Percentiles rank a stretch among this genome's conserved stretches.
These are phyloP conservation scores for Hibiscus trionum DNA, from an alignment of 345 rosid species.

Conservation along the genomic window DNA sequence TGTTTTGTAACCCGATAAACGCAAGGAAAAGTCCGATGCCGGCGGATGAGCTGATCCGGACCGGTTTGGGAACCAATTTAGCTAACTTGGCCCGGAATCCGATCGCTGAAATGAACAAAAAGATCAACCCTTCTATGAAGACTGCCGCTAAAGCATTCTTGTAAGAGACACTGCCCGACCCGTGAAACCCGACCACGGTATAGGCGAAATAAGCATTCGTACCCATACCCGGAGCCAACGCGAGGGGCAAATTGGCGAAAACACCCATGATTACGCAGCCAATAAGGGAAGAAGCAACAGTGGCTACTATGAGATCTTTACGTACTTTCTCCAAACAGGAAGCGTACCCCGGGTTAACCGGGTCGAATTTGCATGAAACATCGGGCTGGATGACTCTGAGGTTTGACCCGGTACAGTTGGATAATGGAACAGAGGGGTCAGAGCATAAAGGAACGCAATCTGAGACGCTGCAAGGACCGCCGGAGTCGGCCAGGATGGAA, in stretches of 20 bases:
- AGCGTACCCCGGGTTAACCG: slow-evolving; percentile 85
- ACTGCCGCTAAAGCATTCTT: slow-evolving; percentile 73
- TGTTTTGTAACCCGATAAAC: slow-evolving; percentile 79
- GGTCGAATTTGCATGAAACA: slow-evolving; percentile 63
- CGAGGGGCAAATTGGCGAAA: slow-evolving; percentile 78
- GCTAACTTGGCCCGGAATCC: slow-evolving; percentile 83
- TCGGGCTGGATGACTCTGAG: slow-evolving; percentile 6
- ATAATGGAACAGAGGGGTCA: slow-evolving; percentile 31
- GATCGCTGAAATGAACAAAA: slow-evolving; percentile 66
- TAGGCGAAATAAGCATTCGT: slow-evolving; percentile 89
- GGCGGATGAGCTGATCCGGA: slow-evolving; percentile 84
- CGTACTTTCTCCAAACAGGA: slow-evolving; percentile 57
- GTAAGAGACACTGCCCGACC: slow-evolving; percentile 76
- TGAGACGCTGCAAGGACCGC: slow-evolving; percentile 85
- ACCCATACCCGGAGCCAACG: slow-evolving; percentile 98
- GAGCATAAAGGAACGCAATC: slow-evolving; percentile 86
- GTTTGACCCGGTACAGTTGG: slow-evolving; percentile 52
- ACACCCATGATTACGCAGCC: slow-evolving; percentile 84
- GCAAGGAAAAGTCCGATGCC: slow-evolving; percentile 94
- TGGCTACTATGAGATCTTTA: slow-evolving; percentile 85
- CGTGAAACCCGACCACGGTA: slow-evolving; percentile 92
- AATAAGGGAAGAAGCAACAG: slow-evolving; percentile 67
- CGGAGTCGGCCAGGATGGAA: slow-evolving; percentile 77
- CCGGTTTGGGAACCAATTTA: slow-evolving; percentile 80
- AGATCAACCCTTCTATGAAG: slow-evolving; percentile 70